A percentile compares a stretch with the other conserved stretches of the same genome.
phyloP scores from a whole-genome alignment of 768 basidiomycete species.

The Boletus pseudopeckii region DNA sequence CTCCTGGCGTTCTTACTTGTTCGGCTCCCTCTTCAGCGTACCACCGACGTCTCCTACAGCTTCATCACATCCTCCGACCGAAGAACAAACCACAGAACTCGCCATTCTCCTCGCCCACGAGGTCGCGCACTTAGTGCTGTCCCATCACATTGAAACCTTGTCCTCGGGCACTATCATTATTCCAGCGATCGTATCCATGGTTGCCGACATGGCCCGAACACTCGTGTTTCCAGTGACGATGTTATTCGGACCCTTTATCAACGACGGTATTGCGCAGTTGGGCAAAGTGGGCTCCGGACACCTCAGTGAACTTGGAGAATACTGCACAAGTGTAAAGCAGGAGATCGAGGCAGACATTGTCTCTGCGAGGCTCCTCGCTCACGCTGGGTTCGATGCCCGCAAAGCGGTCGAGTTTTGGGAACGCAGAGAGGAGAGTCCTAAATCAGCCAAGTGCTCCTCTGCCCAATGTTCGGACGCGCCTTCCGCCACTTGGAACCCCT shows the following conservation, averaged over 20 bases:
- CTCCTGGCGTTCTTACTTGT: slow-evolving; percentile 47
- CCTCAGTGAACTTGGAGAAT: slow-evolving; percentile 64
- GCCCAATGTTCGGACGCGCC: slow-evolving; percentile 10
- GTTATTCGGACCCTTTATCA: slow-evolving; percentile 92
- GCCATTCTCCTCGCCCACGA: slow-evolving; percentile 93
- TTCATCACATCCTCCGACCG: slow-evolving; percentile 55
- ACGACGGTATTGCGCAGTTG: slow-evolving; percentile 84
- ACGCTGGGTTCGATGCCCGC: slow-evolving; percentile 88
- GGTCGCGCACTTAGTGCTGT: slow-evolving; percentile 84
- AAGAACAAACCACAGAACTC: slow-evolving; percentile 82
- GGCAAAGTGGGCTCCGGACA: slow-evolving; percentile 77
- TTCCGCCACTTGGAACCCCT: slow-evolving; percentile 14
- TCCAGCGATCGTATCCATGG: slow-evolving; percentile 74
- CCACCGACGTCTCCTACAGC: slow-evolving; percentile 32
- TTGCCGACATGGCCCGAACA: slow-evolving; percentile 72
- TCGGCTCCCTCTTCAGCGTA: slow-evolving; percentile 40
- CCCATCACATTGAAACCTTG: slow-evolving; percentile 90
- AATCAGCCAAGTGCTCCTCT: slow-evolving; percentile 21
- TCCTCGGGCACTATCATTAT: slow-evolving; percentile 80
- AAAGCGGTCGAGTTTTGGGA: slow-evolving; percentile 85
- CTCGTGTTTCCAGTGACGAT: slow-evolving; percentile 86
- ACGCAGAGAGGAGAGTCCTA: slow-evolving; percentile 37
- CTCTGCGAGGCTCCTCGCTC: slow-evolving; percentile 82
- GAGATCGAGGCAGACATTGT: slow-evolving; percentile 94
- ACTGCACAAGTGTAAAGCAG: slow-evolving; percentile 76